Evolutionary conservation across 108 stramenopile species (phyloP), one percentile per base, ranked within the genome.

Genomic region (Skeletonema marinoi): DNA sequence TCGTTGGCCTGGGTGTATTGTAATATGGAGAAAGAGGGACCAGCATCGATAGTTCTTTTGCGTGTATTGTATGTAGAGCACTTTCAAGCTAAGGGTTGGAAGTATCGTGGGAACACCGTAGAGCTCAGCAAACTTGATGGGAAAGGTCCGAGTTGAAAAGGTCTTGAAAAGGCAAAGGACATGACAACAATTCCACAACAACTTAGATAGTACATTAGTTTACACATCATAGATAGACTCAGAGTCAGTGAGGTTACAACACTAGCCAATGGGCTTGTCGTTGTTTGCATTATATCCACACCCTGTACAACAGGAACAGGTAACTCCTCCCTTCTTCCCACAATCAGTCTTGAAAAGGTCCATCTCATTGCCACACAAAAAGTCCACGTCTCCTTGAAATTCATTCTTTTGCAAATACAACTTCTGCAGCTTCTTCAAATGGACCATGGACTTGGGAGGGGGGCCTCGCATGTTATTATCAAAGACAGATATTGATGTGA

Each of bases 381-480:
- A 78, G 56, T 78, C 58, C 21, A 75, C 58, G 56, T 77, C 66
- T 21, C 75, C 82, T 4, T 67, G 31, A 66, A 82, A 82, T 3
- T 64, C 30, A 69, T 82, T 82, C 71, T 77, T 76, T 58, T 82
- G 75, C 65, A 82, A 54, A 31, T 77, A 82, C 8, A 82, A 59
- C 36, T 42, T 35, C 4, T 64, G 42, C 2, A 82, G 39, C 0
- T 59, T 56, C 14, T 63, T 66, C 38, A 82, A 46, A 33, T 73
- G 72, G 17, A 39, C 38, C 48, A 82, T 60, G 9, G 75, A 66
- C 31, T 46, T 74, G 21, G 82, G 82, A 2, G 82, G 71, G 35
- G 70, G 71, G 11, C 66, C 70, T 50, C 71, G 32, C 70, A 82
- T 68, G 12, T 36, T 68, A 41, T 82, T 82, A 65, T 82, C 82